Percentiles rank a stretch among this genome's conserved stretches.
Evolutionary conservation across 2,329 filamentous ascomycete genomes (phyloP).

Genomic region (Zelopaecilomyces penicillatus): DNA sequence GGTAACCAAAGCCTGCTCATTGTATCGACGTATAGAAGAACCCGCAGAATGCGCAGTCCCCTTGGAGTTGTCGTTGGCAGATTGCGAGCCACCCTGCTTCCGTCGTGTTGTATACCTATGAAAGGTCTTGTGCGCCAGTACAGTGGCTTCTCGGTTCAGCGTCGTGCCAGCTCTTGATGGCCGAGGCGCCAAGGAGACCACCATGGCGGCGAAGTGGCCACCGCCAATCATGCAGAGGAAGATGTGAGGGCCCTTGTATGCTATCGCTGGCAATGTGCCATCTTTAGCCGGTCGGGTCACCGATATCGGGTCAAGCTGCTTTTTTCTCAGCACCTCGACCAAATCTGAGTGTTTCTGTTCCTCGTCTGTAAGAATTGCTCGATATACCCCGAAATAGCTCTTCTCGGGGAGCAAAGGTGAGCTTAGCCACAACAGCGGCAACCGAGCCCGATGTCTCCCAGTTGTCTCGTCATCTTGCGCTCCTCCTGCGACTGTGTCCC

Average conservation of each 20-base stretch:
- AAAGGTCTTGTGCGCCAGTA: slow-evolving; percentile 94
- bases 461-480: slow-evolving; percentile 33
- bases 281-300: slow-evolving; percentile 48
- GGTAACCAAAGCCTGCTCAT: slow-evolving; percentile 81
- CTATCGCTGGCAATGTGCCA: slow-evolving; percentile 44
- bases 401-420: slow-evolving; percentile 68
- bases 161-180: slow-evolving; percentile 58
- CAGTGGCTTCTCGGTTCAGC: slow-evolving; percentile 75
- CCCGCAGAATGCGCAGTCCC: slow-evolving; percentile 91
- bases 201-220: slow-evolving; percentile 94
- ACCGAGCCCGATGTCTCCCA: slow-evolving; percentile 51
- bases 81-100: slow-evolving; percentile 94
- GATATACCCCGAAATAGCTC: slow-evolving; percentile 77
- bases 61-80: slow-evolving; percentile 88
- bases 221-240: slow-evolving; percentile 99
- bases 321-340: slow-evolving; percentile 60
- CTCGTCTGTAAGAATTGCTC: slow-evolving; percentile 64
- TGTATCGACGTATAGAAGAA: slow-evolving; percentile 81
- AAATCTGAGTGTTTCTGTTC: slow-evolving; percentile 58
- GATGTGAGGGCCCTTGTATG: slow-evolving; percentile 69
- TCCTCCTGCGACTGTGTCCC: slow-evolving; percentile 36
- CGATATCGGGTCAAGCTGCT: slow-evolving; percentile 62
- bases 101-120: slow-evolving; percentile 93
- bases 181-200: slow-evolving; percentile 80
- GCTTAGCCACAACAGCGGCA: slow-evolving; percentile 78